phyloP scores from a whole-genome alignment of 73 alveolate genomes.

The Paramecium tetraurelia region DNA sequence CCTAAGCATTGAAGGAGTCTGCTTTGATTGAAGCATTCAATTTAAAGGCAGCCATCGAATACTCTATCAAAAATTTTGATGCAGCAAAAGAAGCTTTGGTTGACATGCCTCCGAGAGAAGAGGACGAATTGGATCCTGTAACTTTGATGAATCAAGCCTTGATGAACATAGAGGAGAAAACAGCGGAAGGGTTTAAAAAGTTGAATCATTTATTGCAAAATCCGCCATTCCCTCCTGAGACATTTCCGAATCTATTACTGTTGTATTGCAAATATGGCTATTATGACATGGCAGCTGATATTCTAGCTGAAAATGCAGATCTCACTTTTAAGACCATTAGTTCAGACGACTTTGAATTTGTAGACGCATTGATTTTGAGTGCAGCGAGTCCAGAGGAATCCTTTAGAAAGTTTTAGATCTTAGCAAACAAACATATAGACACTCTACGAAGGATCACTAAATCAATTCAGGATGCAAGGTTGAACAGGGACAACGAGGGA shows the following conservation, averaged over 20 bases:
- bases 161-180: conserved; percentile 97
- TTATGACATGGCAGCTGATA: conserved; percentile 96
- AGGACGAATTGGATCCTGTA: conserved; percentile 98
- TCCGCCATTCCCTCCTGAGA: conserved; percentile 99
- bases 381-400: conserved; percentile 98
- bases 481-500: conserved; percentile 92
- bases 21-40: conserved; percentile 99
- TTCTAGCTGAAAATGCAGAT: conserved; percentile 94
- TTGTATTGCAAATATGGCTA: conserved; percentile 97
- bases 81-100: conserved; percentile 99
- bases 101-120: conserved; percentile 99
- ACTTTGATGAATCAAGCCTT: conserved; percentile 98
- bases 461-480: conserved; percentile 90
- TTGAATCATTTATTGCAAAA: conserved; percentile 64
- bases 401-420: conserved; percentile 91
- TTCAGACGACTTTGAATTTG: conserved; percentile 91
- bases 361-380: conserved; percentile 91
- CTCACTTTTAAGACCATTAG: conserved; percentile 89
- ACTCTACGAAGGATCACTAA: conserved; percentile 90
- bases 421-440: conserved; percentile 96
- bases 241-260: conserved; percentile 95
- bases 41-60: conserved; percentile 97
- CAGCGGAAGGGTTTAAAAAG: conserved; percentile 95
- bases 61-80: conserved; percentile 91
- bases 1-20: conserved; percentile 95